Evolutionary conservation across 2,329 filamentous ascomycete genomes (phyloP).

Genomic region (Graphilbum sp.): DNA sequence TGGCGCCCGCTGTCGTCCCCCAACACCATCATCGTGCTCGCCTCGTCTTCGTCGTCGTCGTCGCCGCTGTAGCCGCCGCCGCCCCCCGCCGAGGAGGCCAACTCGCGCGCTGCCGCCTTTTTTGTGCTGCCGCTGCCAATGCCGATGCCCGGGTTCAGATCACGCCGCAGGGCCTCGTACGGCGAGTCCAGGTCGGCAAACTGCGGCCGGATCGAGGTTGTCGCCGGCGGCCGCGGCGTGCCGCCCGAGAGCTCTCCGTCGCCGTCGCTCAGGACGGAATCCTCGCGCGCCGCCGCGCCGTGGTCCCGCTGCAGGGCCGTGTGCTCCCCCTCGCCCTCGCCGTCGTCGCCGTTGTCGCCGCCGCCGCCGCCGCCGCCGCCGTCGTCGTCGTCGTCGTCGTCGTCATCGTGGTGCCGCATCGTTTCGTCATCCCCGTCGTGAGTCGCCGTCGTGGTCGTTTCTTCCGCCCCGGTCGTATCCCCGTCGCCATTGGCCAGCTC

Average conservation of each 20-base stretch:
- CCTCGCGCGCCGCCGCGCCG: conserved; percentile 33
- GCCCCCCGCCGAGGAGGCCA: conserved; percentile 14
- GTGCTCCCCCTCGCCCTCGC: conserved; percentile 17
- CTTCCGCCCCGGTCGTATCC: conserved; percentile 18
- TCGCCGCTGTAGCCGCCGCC: too few relatives aligned
- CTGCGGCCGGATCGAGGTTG: conserved; percentile 30
- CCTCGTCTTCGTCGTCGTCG: conserved; percentile 17
- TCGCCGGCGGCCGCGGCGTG: conserved; percentile 44
- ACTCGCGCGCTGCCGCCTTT: conserved; percentile 9
- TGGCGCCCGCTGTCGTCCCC: too few relatives aligned
- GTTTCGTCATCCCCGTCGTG: conserved; percentile 4
- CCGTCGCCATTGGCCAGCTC: conserved; percentile 48
- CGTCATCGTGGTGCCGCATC: conserved; percentile 20
- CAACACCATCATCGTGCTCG: conserved; percentile 8
- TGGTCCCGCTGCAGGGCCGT: conserved; percentile 11
- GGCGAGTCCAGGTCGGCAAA: conserved; percentile 58
- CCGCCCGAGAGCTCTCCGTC: conserved; percentile 45
- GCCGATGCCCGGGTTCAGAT: conserved; percentile 30
- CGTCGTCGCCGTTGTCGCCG: conserved; percentile 25
- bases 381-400: conserved; percentile 27
- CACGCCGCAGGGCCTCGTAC: conserved; percentile 56
- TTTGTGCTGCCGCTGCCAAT: not conserved
- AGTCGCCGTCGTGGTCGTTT: conserved; percentile 10
- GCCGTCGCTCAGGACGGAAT: conserved; percentile 50
- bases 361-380: conserved; percentile 20